Conservation (phyloP, 2,329 filamentous ascomycete species). For the Magnaporthiopsis incrustans region DNA sequence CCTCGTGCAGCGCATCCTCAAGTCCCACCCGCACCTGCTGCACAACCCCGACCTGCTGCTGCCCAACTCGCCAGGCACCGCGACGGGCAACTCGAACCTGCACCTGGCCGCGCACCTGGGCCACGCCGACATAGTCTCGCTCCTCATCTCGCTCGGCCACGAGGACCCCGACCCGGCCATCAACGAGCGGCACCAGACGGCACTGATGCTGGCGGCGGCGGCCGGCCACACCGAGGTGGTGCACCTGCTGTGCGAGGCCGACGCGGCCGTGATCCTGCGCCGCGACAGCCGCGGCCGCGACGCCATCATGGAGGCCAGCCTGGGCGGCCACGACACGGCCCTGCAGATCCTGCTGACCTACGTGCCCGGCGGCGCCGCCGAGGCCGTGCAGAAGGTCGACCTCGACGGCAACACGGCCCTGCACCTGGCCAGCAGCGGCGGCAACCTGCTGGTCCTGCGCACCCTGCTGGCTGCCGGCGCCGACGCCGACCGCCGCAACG, state of each 20-base stretch:
- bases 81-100: slow-evolving; percentile 73
- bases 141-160: slow-evolving; percentile 67
- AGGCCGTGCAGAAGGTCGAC: slow-evolving; percentile 52
- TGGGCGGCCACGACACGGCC: slow-evolving; percentile 53
- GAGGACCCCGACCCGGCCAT: slow-evolving; percentile 65
- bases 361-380: slow-evolving; percentile 43
- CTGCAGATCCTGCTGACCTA: slow-evolving; percentile 59
- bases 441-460: slow-evolving; percentile 68
- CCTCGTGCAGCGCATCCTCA: slow-evolving; percentile 70
- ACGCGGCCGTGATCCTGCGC: slow-evolving; percentile 55
- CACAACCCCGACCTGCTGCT: slow-evolving; percentile 72
- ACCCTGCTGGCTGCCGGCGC: slow-evolving; percentile 73
- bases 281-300: slow-evolving; percentile 62
- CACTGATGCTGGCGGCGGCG: slow-evolving; percentile 68
- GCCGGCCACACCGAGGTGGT: slow-evolving; percentile 67
- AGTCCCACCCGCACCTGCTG: slow-evolving; percentile 60
- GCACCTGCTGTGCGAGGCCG: slow-evolving; percentile 57
- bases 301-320: slow-evolving; percentile 59
- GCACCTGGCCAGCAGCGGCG: slow-evolving; percentile 78
- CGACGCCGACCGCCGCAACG: slow-evolving; percentile 62
- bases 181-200: slow-evolving; percentile 73
- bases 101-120: slow-evolving; percentile 73
- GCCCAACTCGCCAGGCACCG: slow-evolving; percentile 19
- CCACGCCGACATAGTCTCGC: slow-evolving; percentile 57
- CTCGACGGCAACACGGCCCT: slow-evolving; percentile 75